phyloP scores from a whole-genome alignment of 116 monocot species.

The Zostera marina region DNA sequence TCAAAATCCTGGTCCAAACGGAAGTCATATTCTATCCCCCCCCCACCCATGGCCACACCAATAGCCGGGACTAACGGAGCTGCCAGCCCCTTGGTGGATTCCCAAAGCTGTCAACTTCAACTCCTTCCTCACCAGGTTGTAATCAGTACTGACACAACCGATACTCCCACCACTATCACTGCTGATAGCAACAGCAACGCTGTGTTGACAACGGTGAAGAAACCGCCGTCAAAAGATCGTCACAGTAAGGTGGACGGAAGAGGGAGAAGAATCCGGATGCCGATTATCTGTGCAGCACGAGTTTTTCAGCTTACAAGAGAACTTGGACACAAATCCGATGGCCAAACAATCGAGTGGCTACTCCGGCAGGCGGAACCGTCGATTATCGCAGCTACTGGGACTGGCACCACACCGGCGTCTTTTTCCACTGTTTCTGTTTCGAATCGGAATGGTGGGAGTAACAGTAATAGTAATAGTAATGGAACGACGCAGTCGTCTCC shows the following conservation, averaged over 20 bases:
- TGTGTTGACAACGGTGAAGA: conserved; percentile 1
- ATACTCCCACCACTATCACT: too few species aligned
- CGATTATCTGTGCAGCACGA: conserved; percentile 51
- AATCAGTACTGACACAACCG: too few species aligned
- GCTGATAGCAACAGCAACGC: too few species aligned
- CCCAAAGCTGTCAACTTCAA: too few species aligned
- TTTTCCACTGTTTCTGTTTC: conserved; percentile 65
- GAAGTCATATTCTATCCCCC: too few species aligned
- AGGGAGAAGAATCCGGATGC: conserved; percentile 67
- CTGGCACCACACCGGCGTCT: conserved; percentile 66
- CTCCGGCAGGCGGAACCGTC: conserved; percentile 63
- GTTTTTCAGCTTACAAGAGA: conserved; percentile 22
- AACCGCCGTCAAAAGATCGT: conserved; percentile 44
- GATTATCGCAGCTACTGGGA: conserved; percentile 60
- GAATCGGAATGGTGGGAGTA: conserved; percentile 22
- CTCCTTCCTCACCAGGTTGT: too few species aligned
- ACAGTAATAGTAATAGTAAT: conserved; percentile 1
- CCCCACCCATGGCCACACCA: too few species aligned
- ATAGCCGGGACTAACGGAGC: too few species aligned
- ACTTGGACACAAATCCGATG: conserved; percentile 19
- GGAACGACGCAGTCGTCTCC: conserved; percentile 10
- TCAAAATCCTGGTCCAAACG: too few species aligned
- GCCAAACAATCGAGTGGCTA: conserved; percentile 20
- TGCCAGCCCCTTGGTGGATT: too few species aligned
- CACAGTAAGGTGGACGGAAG: conserved; percentile 43